phyloP scores from a whole-genome alignment of 192 early-diverging fungal species.

The Entomortierella beljakovae region DNA sequence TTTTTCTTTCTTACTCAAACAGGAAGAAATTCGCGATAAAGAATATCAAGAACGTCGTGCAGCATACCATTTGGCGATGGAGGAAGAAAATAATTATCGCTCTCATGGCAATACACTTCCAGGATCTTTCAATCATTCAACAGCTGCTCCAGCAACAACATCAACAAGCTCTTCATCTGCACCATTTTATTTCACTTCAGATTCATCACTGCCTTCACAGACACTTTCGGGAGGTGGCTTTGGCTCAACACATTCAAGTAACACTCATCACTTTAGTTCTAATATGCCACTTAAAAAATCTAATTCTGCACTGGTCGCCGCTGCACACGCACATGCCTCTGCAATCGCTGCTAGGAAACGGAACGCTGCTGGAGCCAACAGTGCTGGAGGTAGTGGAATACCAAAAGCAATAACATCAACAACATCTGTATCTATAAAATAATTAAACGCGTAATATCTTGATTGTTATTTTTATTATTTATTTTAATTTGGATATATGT shows the following conservation, averaged over 20 bases:
- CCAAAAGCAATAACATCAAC: neutral
- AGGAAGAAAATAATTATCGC: conserved; percentile 26
- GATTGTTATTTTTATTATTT: neutral
- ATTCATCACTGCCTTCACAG: neutral
- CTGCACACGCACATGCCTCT: conserved; percentile 34
- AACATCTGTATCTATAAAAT: neutral
- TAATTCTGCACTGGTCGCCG: conserved; percentile 16
- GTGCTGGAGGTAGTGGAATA: conserved; percentile 2
- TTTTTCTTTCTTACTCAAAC: neutral
- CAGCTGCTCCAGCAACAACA: neutral
- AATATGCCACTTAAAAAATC: conserved; percentile 16
- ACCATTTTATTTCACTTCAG: neutral
- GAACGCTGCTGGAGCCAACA: conserved; percentile 3
- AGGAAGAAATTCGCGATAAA: conserved; percentile 43
- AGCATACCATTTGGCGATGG: conserved; percentile 33
- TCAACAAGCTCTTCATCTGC: neutral
- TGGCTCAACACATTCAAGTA: neutral
- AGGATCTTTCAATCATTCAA: too few species aligned
- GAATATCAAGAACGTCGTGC: conserved; percentile 47
- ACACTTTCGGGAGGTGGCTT: neutral
- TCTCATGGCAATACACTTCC: neutral
- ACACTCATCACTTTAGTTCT: neutral
- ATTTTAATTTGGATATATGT: neutral
- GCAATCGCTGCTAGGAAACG: conserved; percentile 41
- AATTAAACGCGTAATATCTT: neutral